Base-by-base conservation (phyloP, 108 stramenopile species). In the Cyclostephanos tholiformis region DNA sequence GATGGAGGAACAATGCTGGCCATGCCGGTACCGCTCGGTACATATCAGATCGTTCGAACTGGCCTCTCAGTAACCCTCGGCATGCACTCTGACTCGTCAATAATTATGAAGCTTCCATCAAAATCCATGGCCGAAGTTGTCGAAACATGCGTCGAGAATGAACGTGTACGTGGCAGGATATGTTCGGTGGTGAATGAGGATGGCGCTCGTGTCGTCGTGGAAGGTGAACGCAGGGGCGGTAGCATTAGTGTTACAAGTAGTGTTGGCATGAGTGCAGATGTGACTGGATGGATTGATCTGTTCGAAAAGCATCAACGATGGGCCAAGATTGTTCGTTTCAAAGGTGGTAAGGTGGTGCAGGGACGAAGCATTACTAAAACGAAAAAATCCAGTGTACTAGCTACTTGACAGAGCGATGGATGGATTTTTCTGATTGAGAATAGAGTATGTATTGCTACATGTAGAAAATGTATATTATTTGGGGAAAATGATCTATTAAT, bases 281-380 rank as follows among this genome's bases (percentile, higher is more conserved):
- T 55, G 4, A 57, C 13, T 35, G 79, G 79, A 5, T 80, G 72
- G 72, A 80, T 80, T 36, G 38, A 74, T 69, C 62, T 80, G 22
- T 80, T 80, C 59, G 79, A 80, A 30, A 71, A 71, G 23, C 63
- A 48, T 7, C 63, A 60, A 35, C 78, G 78, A 55, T 79, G 78
- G 78, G 78, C 78, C 3, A 79, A 79, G 66, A 79, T 79, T 53
- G 78, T 79, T 63, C 67, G 78, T 72, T 79, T 79, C 53, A 72
- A 68, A 36, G 71, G 78, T 57, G 78, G 78, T 2, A 67, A 71
- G 35, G 70, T 70, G 17, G 59, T 72, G 25, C 46, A 19, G 12
- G 26, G 13, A 26, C 14, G 16, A 17, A 16, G 8, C 14, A 26
- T 20, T 27, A 4, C 22, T 27, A 25, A 10, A 27, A 55, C 53